phyloP scores from a whole-genome alignment of 306 rosid species.

The Malus sylvestris region DNA sequence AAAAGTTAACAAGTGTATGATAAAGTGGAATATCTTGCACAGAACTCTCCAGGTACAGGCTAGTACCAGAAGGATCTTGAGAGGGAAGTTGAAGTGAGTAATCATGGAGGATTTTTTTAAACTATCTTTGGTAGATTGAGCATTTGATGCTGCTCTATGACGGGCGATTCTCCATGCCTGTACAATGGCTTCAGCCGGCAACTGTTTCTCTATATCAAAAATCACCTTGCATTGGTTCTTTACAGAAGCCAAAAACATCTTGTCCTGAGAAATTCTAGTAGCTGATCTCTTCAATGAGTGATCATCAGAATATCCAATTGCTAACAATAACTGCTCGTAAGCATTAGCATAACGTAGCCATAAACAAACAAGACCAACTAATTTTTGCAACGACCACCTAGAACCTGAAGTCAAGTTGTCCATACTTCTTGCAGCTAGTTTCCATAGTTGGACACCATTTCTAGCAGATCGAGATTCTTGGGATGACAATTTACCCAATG shows the following conservation, averaged over 20 bases:
- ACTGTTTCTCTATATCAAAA: slow-evolving; percentile 59
- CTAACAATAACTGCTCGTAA: slow-evolving; percentile 52
- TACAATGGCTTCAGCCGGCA: slow-evolving; percentile 69
- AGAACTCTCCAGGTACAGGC: slow-evolving; percentile 40
- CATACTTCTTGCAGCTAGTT: slow-evolving; percentile 66
- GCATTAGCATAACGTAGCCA: slow-evolving; percentile 75
- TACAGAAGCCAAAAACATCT: slow-evolving; percentile 38
- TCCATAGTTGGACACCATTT: slow-evolving; percentile 78
- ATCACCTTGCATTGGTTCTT: slow-evolving; percentile 53
- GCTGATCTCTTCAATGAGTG: slow-evolving; percentile 38
- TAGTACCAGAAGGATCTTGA: slow-evolving; percentile 26
- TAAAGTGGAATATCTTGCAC: slow-evolving; percentile 19
- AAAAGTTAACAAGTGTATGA: slow-evolving; percentile 23
- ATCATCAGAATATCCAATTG: slow-evolving; percentile 53
- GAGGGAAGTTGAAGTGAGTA: slow-evolving; percentile 24
- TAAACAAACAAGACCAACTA: slow-evolving; percentile 42
- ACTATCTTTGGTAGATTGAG: slow-evolving; percentile 20
- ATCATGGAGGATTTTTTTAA: slow-evolving; percentile 12
- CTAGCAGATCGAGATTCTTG: slow-evolving; percentile 39
- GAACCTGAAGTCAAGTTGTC: slow-evolving; percentile 30
- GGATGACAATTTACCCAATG: slow-evolving; percentile 37
- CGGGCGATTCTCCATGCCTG: slow-evolving; percentile 80
- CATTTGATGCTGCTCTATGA: slow-evolving; percentile 52
- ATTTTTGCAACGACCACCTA: slow-evolving; percentile 44
- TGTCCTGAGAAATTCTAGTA: slow-evolving; percentile 36